These are phyloP conservation scores for Salix arbutifolia DNA, from an alignment of 345 rosid species.

Conservation along the genomic window DNA sequence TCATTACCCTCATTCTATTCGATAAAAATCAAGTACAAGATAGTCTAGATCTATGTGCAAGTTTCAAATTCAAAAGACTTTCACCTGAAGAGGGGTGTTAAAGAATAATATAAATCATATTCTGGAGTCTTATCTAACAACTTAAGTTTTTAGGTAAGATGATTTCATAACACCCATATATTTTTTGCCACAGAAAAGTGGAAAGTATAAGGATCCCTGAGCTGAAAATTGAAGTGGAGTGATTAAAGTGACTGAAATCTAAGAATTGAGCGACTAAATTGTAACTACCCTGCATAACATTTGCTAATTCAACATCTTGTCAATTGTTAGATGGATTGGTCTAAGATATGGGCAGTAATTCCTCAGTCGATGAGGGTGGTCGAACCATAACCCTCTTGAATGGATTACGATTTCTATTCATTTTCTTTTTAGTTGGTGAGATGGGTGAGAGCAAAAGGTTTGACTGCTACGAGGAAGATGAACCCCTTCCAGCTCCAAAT, in stretches of 20 bases:
- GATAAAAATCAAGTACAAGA: no score
- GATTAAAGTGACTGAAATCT: not conserved
- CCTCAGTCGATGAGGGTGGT: not conserved
- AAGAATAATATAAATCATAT: no score
- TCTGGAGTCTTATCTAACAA: no score
- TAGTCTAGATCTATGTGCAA: accelerated
- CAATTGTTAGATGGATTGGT: not conserved
- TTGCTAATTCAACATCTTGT: not conserved
- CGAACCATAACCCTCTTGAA: not conserved
- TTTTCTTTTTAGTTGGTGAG: conserved; percentile 12
- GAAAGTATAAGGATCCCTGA: not conserved
- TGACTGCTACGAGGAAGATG: conserved; percentile 2
- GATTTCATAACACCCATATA: not conserved
- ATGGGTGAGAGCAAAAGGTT: not conserved
- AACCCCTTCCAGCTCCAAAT: conserved; percentile 23
- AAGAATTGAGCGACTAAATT: not conserved
- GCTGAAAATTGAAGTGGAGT: not conserved
- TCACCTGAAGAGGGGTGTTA: no score
- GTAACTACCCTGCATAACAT: not conserved
- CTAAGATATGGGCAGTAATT: not conserved
- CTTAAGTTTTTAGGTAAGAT: no score
- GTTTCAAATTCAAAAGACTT: no score
- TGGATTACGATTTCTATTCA: not conserved
- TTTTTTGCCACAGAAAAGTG: not conserved
- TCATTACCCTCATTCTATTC: no score